phyloP scores from a whole-genome alignment of 352 stramenopile genomes.

The Pythium phragmiticola region DNA sequence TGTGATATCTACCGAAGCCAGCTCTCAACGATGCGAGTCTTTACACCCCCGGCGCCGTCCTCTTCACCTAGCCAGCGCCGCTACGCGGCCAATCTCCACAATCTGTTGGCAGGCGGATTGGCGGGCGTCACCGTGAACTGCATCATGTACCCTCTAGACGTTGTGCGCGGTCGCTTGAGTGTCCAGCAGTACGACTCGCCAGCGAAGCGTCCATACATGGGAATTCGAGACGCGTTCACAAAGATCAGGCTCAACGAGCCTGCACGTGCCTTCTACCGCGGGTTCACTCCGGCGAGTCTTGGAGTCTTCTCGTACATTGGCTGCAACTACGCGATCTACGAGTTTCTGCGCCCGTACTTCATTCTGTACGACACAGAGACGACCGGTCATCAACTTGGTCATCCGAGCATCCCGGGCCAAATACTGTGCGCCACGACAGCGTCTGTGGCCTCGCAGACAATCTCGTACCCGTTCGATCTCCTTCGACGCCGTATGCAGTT shows the following conservation, averaged over 20 bases:
- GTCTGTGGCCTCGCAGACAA: constrained; percentile 64
- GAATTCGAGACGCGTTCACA: constrained; percentile 54
- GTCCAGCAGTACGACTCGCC: constrained; percentile 63
- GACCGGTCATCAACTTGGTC: constrained; percentile 50
- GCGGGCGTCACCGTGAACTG: constrained; percentile 68
- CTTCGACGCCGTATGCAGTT: constrained; percentile 79
- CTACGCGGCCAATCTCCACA: constrained; percentile 44
- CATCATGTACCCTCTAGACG: constrained; percentile 76
- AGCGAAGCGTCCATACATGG: constrained; percentile 35
- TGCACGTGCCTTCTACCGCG: constrained; percentile 65
- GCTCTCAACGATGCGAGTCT: constrained; percentile 28
- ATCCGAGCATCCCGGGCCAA: constrained; percentile 71
- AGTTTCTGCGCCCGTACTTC: constrained; percentile 77
- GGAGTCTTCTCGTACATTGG: constrained; percentile 84
- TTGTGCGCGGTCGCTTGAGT: constrained; percentile 69
- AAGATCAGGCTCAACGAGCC: constrained; percentile 51
- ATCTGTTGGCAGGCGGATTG: constrained; percentile 62
- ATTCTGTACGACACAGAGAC: constrained; percentile 67
- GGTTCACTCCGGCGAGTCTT: constrained; percentile 65
- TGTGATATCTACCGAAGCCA: constrained; percentile 71
- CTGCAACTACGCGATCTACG: constrained; percentile 83
- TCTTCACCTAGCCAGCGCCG: constrained; percentile 2
- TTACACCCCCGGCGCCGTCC: background rate
- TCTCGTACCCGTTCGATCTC: constrained; percentile 83
- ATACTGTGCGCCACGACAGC: constrained; percentile 73